Base-by-base conservation (phyloP, 2,329 filamentous ascomycete genomes). In the Fusarium nodosum region DNA sequence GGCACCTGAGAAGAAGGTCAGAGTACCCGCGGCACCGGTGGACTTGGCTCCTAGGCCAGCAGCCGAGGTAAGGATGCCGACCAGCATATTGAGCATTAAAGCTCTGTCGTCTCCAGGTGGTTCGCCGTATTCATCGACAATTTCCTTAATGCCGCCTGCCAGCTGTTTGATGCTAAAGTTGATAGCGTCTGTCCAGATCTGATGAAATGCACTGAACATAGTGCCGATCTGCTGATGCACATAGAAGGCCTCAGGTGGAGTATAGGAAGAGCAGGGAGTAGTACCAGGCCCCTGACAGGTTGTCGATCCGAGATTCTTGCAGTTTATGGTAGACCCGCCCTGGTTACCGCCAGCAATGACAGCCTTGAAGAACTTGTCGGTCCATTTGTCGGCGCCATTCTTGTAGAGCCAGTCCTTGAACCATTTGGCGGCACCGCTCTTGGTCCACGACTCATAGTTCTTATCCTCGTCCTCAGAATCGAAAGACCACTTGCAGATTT, bases 31-130 rank as follows among this genome's bases (percentile, higher is more conserved):
- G 26, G 63, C 50, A 24, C 53, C 62, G 8, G 31, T 10, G 26
- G 18, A 31, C 31, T 20, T 13, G n/a, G 33, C 42, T 5, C 31
- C 30, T 7, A 56, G 31, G 4, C 53, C 53, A 10, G 42, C 42
- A n/a, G 33, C 41, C 1, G 60, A 60, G 18, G 60, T 66, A 9
- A 66, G 46, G 12, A 66, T 45, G 7, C 63, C 60, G 20, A 66
- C 54, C 11, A 66, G 42, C 64, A 66, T 65, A 39, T 66, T 66
- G 36, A 66, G 60, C 4, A 66, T 55, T 26, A 59, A n/a, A 6
- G 22, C n/a, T n/a, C 57, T 47, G 15, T 64, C 56, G 11, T 64
- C 56, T 7, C 28, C 36, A 3, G 55, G 55, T 3, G 55, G 60
- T 2, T 56, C 36, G 26, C 64, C 64, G 16, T 48, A 66, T 5